A percentile compares a stretch with the other conserved stretches of the same genome.
Conservation (phyloP, 305 asterid species). For the Fraxinus angustifolia region DNA sequence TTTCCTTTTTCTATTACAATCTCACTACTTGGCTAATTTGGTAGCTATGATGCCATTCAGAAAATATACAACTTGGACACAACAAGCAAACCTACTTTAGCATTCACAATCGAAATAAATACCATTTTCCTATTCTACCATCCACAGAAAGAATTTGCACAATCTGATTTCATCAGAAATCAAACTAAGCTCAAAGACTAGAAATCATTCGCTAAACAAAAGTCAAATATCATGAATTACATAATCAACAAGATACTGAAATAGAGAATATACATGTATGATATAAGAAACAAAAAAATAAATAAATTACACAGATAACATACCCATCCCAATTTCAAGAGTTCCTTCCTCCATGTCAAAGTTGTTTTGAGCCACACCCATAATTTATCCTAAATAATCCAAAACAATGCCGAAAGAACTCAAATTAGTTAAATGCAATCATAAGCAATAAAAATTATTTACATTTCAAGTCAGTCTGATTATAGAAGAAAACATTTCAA, state of each 20-base stretch:
- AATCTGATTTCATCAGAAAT: neutral
- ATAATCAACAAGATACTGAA: neutral
- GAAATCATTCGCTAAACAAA: neutral
- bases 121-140: neutral
- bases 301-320: neutral
- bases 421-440: neutral
- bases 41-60: neutral
- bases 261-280: neutral
- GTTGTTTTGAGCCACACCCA: conserved; percentile 44
- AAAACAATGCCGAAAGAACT: neutral
- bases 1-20: neutral
- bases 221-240: neutral
- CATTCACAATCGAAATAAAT: neutral
- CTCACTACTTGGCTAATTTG: neutral
- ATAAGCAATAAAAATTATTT: neutral
- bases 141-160: neutral
- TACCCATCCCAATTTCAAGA: conserved; percentile 58
- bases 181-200: neutral
- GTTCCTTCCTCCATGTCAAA: conserved; percentile 50
- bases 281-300: neutral
- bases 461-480: neutral
- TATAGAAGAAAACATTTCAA: neutral
- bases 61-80: neutral
- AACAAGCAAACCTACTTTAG: neutral
- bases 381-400: conserved; percentile 31